These are phyloP conservation scores for Russula earlei DNA, from an alignment of 768 basidiomycete species.

Conservation along the genomic window DNA sequence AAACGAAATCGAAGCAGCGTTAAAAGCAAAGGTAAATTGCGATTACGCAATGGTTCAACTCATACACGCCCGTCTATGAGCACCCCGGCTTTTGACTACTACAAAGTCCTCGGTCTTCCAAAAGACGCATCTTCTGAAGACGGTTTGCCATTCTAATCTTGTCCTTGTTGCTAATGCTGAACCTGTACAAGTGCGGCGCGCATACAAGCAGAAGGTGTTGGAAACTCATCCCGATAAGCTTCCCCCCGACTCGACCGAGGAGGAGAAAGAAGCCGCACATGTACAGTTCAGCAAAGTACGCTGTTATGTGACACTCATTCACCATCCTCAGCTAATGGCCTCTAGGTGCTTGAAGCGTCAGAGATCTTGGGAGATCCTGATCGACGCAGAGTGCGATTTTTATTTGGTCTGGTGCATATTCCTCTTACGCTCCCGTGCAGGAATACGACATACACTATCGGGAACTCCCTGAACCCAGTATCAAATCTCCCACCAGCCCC, in stretches of 20 bases:
- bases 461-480: constrained; percentile 9
- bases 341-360: constrained; percentile 55
- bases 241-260: constrained; percentile 40
- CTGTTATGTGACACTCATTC: neutral
- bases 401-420: neutral
- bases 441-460: constrained; percentile 18
- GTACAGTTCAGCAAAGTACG: constrained; percentile 53
- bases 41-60: neutral
- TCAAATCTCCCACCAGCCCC: constrained; percentile 2
- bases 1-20: neutral
- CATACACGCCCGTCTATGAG: constrained; percentile 2
- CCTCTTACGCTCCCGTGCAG: constrained; percentile 2
- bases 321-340: constrained; percentile 20
- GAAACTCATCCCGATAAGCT: constrained; percentile 72
- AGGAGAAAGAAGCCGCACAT: constrained; percentile 45
- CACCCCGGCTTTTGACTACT: constrained; percentile 2
- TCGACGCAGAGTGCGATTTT: constrained; percentile 41
- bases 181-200: constrained; percentile 43
- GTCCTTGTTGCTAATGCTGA: neutral
- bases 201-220: constrained; percentile 56
- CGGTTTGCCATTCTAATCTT: neutral
- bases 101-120: constrained; percentile 6
- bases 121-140: constrained; percentile 9
- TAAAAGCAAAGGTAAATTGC: no score
- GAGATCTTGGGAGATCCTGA: constrained; percentile 45